Percentiles rank a stretch among this genome's conserved stretches.
These are phyloP conservation scores for Starmerella bacillaris DNA, from an alignment of 805 yeast genomes.

Conservation along the genomic window DNA sequence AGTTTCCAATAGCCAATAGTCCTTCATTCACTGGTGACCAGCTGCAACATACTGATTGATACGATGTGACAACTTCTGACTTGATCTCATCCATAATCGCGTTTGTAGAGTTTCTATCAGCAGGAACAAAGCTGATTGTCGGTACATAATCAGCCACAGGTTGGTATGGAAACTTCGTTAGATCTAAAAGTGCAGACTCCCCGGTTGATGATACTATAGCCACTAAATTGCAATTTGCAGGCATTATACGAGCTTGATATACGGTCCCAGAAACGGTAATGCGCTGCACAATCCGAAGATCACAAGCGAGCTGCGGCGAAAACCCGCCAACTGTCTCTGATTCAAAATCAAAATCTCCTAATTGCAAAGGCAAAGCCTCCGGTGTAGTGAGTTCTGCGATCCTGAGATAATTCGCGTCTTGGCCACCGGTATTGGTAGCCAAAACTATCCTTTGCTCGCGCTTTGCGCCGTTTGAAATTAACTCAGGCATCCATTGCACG, in stretches of 20 bases:
- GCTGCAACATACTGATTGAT: too few species aligned
- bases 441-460: constrained; percentile 26
- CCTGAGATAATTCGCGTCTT: constrained; percentile 32
- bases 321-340: constrained; percentile 23
- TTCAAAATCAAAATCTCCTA: constrained; percentile 25
- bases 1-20: constrained; percentile 38
- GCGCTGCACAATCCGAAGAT: constrained; percentile 33
- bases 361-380: constrained; percentile 11
- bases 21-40: constrained; percentile 62
- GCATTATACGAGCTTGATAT: constrained; percentile 55
- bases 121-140: too few species aligned
- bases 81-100: constrained; percentile 26
- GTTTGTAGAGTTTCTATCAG: too few species aligned
- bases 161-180: constrained; percentile 58
- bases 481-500: constrained; percentile 47
- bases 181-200: constrained; percentile 47
- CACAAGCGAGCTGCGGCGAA: constrained; percentile 20
- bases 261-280: constrained; percentile 58
- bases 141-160: constrained; percentile 29
- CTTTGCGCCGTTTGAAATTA: constrained; percentile 16
- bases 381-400: constrained; percentile 23
- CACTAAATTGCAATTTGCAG: constrained; percentile 70
- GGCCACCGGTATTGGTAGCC: constrained; percentile 49
- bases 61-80: constrained; percentile 30
- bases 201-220: constrained; percentile 58